A percentile compares a stretch with the other conserved stretches of the same genome.
phyloP scores from a whole-genome alignment of 2,329 filamentous ascomycete genomes.

The Pseudophaeomoniella oleicola region DNA sequence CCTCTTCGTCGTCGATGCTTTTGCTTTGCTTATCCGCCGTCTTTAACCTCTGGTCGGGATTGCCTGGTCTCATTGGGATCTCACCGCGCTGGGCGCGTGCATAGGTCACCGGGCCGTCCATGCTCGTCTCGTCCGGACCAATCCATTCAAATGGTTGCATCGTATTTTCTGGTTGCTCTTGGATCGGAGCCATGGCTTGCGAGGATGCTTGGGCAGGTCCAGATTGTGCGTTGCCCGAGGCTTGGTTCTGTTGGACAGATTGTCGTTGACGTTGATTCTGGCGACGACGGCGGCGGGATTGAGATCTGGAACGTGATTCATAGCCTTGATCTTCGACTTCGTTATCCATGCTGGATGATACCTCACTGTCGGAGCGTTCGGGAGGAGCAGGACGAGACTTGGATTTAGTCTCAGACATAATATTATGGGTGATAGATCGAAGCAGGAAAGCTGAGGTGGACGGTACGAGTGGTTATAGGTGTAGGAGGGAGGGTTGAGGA shows the following conservation, averaged over 20 bases:
- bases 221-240: slow-evolving; percentile 6
- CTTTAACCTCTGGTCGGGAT: slow-evolving; percentile 32
- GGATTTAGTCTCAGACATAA: slow-evolving; percentile 6
- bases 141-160: slow-evolving; percentile 37
- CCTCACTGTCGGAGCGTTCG: slow-evolving; percentile 9
- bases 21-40: slow-evolving; percentile 15
- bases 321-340: slow-evolving; percentile 12
- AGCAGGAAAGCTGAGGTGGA: no score
- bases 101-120: slow-evolving; percentile 41
- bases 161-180: slow-evolving; percentile 2
- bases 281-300: slow-evolving; percentile 11
- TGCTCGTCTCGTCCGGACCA: slow-evolving; percentile 38
- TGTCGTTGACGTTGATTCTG: slow-evolving; percentile 11
- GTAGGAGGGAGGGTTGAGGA: background rate
- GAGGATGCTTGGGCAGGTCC: slow-evolving; percentile 9
- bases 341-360: slow-evolving; percentile 4
- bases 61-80: slow-evolving; percentile 37
- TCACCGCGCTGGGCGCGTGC: slow-evolving; percentile 39
- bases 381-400: slow-evolving; percentile 7
- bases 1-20: slow-evolving; percentile 24
- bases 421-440: slow-evolving; percentile 4
- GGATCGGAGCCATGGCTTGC: slow-evolving; percentile 1
- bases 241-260: slow-evolving; percentile 5
- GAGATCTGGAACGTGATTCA: slow-evolving; percentile 13
- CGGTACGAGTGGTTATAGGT: background rate